Evolutionary conservation across 1,284 basidiomycete species (phyloP).

Genomic region (Ceratobasidium sp.): DNA sequence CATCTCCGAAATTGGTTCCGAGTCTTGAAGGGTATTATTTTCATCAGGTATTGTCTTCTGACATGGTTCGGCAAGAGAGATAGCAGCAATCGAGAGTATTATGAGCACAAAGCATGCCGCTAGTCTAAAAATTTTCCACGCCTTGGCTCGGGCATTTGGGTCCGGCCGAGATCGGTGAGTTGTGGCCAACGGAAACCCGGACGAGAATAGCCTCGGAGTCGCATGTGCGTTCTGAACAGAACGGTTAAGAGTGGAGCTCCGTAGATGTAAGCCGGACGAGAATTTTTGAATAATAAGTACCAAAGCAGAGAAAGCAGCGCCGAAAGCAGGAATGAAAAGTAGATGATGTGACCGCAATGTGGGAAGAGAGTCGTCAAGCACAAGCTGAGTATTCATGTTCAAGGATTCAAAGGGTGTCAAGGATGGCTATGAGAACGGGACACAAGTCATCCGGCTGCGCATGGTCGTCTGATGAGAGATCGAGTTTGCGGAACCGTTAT

Average conservation of each 20-base stretch:
- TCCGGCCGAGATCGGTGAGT: constrained; percentile 10
- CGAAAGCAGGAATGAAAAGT: neutral
- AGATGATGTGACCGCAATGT: neutral
- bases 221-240: constrained; percentile 4
- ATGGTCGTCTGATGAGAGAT: too few species aligned
- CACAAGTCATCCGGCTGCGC: neutral
- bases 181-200: constrained; percentile 9
- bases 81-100: constrained; percentile 3
- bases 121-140: constrained; percentile 36
- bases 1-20: neutral
- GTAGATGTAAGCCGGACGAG: constrained; percentile 6
- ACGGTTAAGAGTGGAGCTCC: neutral
- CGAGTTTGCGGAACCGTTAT: too few species aligned
- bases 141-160: constrained; percentile 13
- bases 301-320: neutral
- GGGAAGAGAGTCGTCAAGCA: too few species aligned
- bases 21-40: neutral
- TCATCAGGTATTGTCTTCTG: neutral
- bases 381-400: neutral
- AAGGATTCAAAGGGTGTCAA: neutral
- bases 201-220: neutral
- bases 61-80: constrained; percentile 26
- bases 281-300: constrained; percentile 5
- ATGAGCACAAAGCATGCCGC: constrained; percentile 23
- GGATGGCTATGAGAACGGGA: neutral